These are phyloP conservation scores for Russula compacta DNA, from an alignment of 768 basidiomycete species.

Conservation along the genomic window DNA sequence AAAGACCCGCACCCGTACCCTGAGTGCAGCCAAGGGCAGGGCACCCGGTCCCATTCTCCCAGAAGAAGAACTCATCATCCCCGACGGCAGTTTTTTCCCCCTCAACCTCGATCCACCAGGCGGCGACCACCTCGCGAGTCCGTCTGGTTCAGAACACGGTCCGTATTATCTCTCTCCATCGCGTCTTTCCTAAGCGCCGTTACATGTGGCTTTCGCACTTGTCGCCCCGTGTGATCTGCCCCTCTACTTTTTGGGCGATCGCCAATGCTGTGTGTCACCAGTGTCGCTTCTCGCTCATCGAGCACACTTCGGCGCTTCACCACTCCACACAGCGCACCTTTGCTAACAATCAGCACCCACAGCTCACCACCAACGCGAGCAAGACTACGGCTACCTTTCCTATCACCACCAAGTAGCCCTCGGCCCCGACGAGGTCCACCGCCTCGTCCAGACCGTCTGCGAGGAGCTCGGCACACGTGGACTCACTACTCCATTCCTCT, in stretches of 20 bases:
- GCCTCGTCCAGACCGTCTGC: constrained; percentile 61
- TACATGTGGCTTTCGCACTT: neutral
- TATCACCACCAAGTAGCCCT: constrained; percentile 67
- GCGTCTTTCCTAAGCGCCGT: neutral
- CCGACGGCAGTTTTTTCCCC: constrained; percentile 30
- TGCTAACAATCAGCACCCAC: constrained; percentile 12
- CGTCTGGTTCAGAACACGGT: constrained; percentile 18
- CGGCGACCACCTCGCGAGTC: constrained; percentile 13
- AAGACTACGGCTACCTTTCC: constrained; percentile 66
- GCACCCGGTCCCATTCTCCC: constrained; percentile 32
- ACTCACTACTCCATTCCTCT: constrained; percentile 84
- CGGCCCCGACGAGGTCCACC: constrained; percentile 62
- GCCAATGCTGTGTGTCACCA: neutral
- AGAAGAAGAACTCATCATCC: constrained; percentile 24
- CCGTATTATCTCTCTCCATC: neutral
- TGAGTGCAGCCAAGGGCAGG: constrained; percentile 30
- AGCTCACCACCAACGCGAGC: constrained; percentile 22
- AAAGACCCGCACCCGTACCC: constrained; percentile 36
- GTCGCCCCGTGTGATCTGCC: neutral
- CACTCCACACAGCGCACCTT: neutral
- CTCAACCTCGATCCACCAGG: constrained; percentile 27
- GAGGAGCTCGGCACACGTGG: constrained; percentile 63
- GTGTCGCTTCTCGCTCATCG: neutral
- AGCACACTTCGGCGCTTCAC: neutral
- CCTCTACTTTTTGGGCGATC: neutral